A percentile compares a stretch with the other conserved stretches of the same genome.
Conservation (phyloP, 2,329 filamentous ascomycete genomes). For the Didymella glomerata region DNA sequence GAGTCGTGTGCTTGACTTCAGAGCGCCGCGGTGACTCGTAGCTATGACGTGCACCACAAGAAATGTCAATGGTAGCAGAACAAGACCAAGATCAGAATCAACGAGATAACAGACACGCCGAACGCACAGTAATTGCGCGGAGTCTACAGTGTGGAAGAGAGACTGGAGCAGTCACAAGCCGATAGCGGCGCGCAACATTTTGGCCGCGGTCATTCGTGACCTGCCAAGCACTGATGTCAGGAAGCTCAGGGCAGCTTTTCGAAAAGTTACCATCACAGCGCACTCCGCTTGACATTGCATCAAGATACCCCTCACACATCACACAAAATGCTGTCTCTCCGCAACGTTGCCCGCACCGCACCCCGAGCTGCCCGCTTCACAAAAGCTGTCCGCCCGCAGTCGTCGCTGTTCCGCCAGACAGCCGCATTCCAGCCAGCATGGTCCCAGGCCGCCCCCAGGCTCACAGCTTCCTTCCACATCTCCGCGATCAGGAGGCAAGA, state of each 20-base stretch:
- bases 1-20: constrained; percentile 15
- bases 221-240: constrained; percentile 30
- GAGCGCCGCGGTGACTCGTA: constrained; percentile 18
- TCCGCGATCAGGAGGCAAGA: constrained; percentile 51
- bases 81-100: background rate
- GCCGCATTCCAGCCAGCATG: constrained; percentile 47
- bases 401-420: constrained; percentile 46
- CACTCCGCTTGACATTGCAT: constrained; percentile 14
- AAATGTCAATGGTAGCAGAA: constrained; percentile 4
- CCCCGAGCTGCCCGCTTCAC: constrained; percentile 55
- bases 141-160: background rate
- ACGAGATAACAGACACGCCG: background rate
- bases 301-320: constrained; percentile 13
- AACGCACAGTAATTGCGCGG: background rate
- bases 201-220: constrained; percentile 17
- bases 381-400: constrained; percentile 48
- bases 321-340: constrained; percentile 55
- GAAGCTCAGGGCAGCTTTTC: constrained; percentile 25
- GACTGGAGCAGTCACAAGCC: constrained; percentile 11
- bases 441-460: constrained; percentile 41
- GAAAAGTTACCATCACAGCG: constrained; percentile 34
- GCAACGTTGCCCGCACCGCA: constrained; percentile 55
- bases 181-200: constrained; percentile 25
- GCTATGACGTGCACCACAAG: constrained; percentile 20
- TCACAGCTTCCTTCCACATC: constrained; percentile 55